Evolutionary conservation across 2,329 filamentous ascomycete genomes (phyloP).

Genomic region (Colletotrichum lini): DNA sequence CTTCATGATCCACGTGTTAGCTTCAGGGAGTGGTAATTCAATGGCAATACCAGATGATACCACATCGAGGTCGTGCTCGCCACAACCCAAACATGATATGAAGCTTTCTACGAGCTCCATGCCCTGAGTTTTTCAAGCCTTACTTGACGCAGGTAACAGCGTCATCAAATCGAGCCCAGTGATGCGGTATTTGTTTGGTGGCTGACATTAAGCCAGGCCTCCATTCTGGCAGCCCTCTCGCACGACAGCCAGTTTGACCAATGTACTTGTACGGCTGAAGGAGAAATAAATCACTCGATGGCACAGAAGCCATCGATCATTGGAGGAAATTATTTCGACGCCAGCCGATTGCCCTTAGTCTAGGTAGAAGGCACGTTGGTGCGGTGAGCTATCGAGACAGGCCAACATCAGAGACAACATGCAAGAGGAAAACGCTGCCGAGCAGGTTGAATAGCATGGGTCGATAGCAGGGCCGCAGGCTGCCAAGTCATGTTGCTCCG

Average conservation of each 20-base stretch:
- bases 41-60: too few relatives aligned
- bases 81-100: too few relatives aligned
- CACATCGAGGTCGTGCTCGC: not conserved
- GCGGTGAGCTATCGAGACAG: not conserved
- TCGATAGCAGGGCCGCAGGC: not conserved
- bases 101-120: too few relatives aligned
- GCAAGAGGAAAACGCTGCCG: not conserved
- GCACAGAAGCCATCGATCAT: not conserved
- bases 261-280: not conserved
- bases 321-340: slow-evolving; percentile 1
- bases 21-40: not conserved
- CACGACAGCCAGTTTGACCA: not conserved
- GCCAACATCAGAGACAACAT: not conserved
- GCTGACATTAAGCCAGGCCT: not conserved
- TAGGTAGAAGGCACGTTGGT: not conserved
- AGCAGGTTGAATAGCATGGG: not conserved
- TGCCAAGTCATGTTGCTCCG: slow-evolving; percentile 3
- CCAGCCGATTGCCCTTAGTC: not conserved
- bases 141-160: too few relatives aligned
- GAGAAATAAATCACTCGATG: too few relatives aligned
- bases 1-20: not conserved
- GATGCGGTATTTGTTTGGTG: not conserved
- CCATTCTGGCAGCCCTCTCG: not conserved
- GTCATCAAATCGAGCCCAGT: too few relatives aligned
- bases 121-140: too few relatives aligned